These are phyloP conservation scores for Salix dunnii DNA, from an alignment of 345 rosid genomes.

Conservation along the genomic window DNA sequence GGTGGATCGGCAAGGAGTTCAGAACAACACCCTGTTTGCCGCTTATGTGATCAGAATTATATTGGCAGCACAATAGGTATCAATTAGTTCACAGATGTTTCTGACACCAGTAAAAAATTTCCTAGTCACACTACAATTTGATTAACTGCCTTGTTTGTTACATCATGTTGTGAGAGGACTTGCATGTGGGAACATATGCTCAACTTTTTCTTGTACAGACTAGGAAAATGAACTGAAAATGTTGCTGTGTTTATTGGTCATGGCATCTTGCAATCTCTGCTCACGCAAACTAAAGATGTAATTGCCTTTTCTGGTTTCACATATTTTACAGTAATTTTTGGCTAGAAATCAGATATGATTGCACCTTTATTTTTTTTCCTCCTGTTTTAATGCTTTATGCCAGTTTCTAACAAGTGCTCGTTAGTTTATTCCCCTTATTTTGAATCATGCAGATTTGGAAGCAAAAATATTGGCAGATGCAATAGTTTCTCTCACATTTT, in stretches of 20 bases:
- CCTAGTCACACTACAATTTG: background rate
- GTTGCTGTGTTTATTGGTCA: background rate
- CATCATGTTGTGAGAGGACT: background rate
- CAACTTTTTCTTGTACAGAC: background rate
- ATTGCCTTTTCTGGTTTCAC: background rate
- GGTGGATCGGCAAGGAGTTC: slow-evolving; percentile 23
- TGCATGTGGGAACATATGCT: too few relatives aligned
- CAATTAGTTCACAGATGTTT: background rate
- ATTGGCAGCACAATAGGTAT: slow-evolving; percentile 45
- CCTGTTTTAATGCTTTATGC: too few relatives aligned
- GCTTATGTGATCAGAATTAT: slow-evolving; percentile 17
- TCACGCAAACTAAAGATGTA: background rate
- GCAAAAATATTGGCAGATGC: background rate
- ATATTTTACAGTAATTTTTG: background rate
- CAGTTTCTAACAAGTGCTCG: too few relatives aligned
- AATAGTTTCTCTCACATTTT: too few relatives aligned
- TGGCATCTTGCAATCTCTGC: background rate
- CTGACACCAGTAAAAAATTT: background rate
- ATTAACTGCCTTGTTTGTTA: background rate
- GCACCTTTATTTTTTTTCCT: too few relatives aligned
- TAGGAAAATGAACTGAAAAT: background rate
- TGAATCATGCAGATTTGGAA: too few relatives aligned
- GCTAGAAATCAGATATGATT: background rate
- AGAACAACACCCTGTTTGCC: slow-evolving; percentile 9
- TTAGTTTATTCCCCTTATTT: too few relatives aligned